Base-by-base conservation (phyloP, 768 basidiomycete genomes). In the Lactarius pseudohatsudake region DNA sequence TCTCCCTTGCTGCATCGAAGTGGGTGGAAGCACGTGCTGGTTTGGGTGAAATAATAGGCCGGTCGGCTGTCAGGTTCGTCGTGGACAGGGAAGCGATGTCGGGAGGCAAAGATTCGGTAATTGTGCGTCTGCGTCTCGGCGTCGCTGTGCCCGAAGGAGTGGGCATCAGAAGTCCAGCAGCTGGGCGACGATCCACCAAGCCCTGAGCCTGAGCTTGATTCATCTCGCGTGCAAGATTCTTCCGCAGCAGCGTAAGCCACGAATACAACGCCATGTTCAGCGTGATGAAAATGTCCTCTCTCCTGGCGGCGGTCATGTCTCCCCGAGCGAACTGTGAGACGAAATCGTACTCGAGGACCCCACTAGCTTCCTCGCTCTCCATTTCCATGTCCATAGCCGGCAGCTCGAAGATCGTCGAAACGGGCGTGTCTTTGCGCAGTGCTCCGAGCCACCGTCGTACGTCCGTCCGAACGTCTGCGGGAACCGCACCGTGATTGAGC, bases 311-410 rank as follows among this genome's bases (percentile, higher is more conserved):
- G 78, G 76, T 78, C 30, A 81, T 83, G 65, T 81, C 78, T 40
- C 80, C 78, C 32, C 84, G 83, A 50, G 84, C 76, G 74, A 92
- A 92, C 64, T 82, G 78, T 72, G 88, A 91, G 76, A 86, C 79
- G 76, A 92, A 92, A 72, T 88, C 85, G 69, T 93, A 93, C 16
- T 80, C 72, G 26, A 93, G 80, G 18, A 75, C 75, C 45, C 80
- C 79, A 10, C 76, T 55, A 5, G 73, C 73, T 74, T 92, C 88
- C 65, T 90, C 85, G 71, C 88, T 91, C 62, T 80, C 76, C 92
- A 94, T 94, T 61, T 84, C 79, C 81, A 94, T 91, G 63, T 81
- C 82, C 90, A 94, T 92, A 2, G 89, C 84, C 3, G 92, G 92
- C 53, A 94, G 75, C 6, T 89, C 89, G 41, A 92, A 90, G 61